Base-by-base conservation (phyloP, 176 grass and related monocot genomes). In the Puya raimondii region DNA sequence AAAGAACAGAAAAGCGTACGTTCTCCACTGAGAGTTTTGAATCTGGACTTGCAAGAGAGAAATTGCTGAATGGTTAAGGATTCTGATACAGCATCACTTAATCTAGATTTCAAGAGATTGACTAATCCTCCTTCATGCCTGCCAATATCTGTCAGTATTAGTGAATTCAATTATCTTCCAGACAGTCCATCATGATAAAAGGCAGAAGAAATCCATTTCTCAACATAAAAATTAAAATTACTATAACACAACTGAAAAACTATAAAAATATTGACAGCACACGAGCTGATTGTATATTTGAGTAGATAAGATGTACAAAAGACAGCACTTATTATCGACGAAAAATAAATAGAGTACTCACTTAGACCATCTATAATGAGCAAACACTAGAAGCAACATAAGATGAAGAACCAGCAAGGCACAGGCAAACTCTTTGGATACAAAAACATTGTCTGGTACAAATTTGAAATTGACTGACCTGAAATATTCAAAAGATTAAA, bases 381-480 rank as follows among this genome's bases (percentile, higher is more conserved):
- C 88, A 85, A 96, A 96, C 12, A 85, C 26, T 14, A 86, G 17
- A 85, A 96, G 92, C 68, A 84, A 83, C 22, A 71, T 76, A 73
- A 96, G 88, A 79, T 96, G 92, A 80, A 91, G 79, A 81, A 89
- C 48, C 81, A 96, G 61, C 71, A 96, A 68, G 0, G 81, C 79
- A 85, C 70, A 42, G 51, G 92, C 86, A 74, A 96, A 83, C 71
- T 91, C 84, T 75, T 96, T 96, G 22, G 86, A 96, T 71, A 96
- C 73, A 65, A 96, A 96, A n/a, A 89, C 66, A 71, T 87, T 84
- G 74, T 96, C 88, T 69, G 92, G 92, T 42, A 96, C 74, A 58
- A 96, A 91, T 68, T 96, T 96, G 78, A 91, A 96, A 79, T 96
- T 96, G 47, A 96, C 92, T 71, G 92, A 92, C 92, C 92, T 96